Percentiles rank a stretch among this genome's conserved stretches.
These are phyloP conservation scores for Avena insularis DNA, from an alignment of 176 grass and related monocot genomes.

Conservation along the genomic window DNA sequence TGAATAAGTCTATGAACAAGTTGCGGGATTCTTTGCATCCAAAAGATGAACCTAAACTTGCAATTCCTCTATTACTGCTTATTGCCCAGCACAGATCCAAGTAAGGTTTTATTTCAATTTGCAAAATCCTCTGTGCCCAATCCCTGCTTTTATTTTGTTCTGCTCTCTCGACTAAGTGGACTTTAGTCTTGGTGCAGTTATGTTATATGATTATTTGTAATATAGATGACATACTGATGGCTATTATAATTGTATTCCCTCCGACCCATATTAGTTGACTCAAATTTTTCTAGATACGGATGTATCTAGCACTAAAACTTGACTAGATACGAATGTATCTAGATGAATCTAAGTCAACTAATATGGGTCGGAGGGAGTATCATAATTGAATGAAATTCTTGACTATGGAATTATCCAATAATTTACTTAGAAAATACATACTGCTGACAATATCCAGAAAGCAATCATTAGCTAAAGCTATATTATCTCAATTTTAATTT, in stretches of 20 bases:
- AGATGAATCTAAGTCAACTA: no score
- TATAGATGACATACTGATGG: background rate
- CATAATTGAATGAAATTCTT: background rate
- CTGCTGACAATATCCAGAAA: background rate
- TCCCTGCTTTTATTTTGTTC: background rate
- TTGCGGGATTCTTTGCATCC: conserved; percentile 82
- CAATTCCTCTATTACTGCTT: conserved; percentile 94
- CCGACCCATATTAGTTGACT: no score
- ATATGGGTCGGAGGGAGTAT: background rate
- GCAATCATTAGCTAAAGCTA: background rate
- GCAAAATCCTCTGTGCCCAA: background rate
- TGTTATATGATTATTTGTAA: conserved; percentile 12
- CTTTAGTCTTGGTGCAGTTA: conserved; percentile 30
- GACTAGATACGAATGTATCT: no score
- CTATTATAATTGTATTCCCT: background rate
- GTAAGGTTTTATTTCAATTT: conserved; percentile 55
- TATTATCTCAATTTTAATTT: conserved; percentile 34
- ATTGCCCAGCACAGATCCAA: conserved; percentile 94
- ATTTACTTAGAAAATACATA: background rate
- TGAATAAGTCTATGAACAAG: conserved; percentile 94
- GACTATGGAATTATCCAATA: background rate
- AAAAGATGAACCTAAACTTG: conserved; percentile 95
- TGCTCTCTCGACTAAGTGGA: conserved; percentile 11
- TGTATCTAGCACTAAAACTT: no score
- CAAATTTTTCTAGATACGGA: no score